A percentile compares a stretch with the other conserved stretches of the same genome.
These are phyloP conservation scores for Fagus crenata DNA, from an alignment of 306 rosid species.

Conservation along the genomic window DNA sequence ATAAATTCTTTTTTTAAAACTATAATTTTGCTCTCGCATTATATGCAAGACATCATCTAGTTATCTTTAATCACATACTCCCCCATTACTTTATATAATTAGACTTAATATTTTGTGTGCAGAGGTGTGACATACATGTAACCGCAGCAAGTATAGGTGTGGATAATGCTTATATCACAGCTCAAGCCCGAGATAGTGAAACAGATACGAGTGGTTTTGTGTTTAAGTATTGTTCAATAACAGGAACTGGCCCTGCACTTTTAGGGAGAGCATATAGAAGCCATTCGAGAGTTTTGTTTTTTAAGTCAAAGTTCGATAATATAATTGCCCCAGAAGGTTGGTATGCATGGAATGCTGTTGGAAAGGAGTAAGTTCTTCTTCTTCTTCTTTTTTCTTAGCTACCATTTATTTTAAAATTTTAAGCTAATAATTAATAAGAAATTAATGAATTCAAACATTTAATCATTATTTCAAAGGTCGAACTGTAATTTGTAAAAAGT, in stretches of 20 bases:
- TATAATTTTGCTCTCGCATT: too few relatives aligned
- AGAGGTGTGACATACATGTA: constrained; percentile 13
- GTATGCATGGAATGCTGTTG: not conserved
- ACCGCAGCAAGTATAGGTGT: not conserved
- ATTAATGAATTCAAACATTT: too few relatives aligned
- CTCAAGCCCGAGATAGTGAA: constrained; percentile 23
- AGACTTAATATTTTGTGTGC: not conserved
- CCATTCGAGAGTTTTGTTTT: constrained; percentile 23
- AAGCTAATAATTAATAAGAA: too few relatives aligned
- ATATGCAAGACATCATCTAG: too few relatives aligned
- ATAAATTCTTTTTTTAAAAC: too few relatives aligned
- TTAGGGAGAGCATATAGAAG: constrained; percentile 27
- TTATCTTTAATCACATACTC: too few relatives aligned
- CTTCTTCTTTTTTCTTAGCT: too few relatives aligned
- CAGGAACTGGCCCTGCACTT: constrained; percentile 17
- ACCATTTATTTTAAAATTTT: too few relatives aligned
- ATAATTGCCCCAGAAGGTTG: constrained; percentile 25
- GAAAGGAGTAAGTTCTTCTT: constrained; percentile 6
- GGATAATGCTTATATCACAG: not conserved
- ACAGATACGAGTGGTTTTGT: constrained; percentile 15
- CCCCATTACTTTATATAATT: too few relatives aligned
- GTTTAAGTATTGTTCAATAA: constrained; percentile 9
- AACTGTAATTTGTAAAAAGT: too few relatives aligned
- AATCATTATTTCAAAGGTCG: too few relatives aligned
- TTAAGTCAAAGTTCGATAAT: constrained; percentile 1